Base-by-base conservation (phyloP, 345 rosid species). In the Reutealis trisperma region DNA sequence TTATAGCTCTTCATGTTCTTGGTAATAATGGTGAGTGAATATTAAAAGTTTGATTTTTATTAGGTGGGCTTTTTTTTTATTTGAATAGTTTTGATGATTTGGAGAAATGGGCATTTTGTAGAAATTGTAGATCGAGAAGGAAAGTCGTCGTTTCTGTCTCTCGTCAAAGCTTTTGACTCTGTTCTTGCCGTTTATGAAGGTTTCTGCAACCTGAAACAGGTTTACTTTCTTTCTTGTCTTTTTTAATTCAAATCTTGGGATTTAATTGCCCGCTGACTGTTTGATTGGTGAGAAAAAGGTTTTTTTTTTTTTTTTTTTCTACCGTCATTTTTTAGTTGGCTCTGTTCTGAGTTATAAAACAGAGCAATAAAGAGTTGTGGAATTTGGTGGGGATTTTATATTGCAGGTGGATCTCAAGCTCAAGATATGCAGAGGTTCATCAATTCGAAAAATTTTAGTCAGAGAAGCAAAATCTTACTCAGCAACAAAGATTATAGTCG, bases 201-300 rank as follows among this genome's bases (percentile, higher is more conserved):
- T 54, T 82, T 82, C 79, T 80, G 83, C 72, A 81, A 81, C 80
- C 61, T 81, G 73, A 81, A 72, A 77, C 83, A 81, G 83, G 83
- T 81, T 59, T 83, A 67, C 45, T 18, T 70, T 54, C 30, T 16
- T 51, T 10, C 10, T 34, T 24, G 41, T 10, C 14, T 47, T 47
- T 47, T 47, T 10, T 8, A 47, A 47, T 47, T 47, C 11, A 47
- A 8, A 47, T 47, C 11, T 47, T 5, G 41, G 41, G 41, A 37
- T 37, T 37, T 5, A 4, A 37, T 37, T 37, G 41, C 41, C 41
- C 6, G 27, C 37, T 49, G 41, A 60, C 69, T 59, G 78, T 41
- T 74, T 69, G 55, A 27, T 37, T 63, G 24, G 61, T 52, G 72
- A 55, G 57, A 70, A 77, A 44, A 61, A 72, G 75, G 37, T 75